Conservation (phyloP, 2,329 filamentous ascomycete genomes). For the Trichoderma aggressivum region DNA sequence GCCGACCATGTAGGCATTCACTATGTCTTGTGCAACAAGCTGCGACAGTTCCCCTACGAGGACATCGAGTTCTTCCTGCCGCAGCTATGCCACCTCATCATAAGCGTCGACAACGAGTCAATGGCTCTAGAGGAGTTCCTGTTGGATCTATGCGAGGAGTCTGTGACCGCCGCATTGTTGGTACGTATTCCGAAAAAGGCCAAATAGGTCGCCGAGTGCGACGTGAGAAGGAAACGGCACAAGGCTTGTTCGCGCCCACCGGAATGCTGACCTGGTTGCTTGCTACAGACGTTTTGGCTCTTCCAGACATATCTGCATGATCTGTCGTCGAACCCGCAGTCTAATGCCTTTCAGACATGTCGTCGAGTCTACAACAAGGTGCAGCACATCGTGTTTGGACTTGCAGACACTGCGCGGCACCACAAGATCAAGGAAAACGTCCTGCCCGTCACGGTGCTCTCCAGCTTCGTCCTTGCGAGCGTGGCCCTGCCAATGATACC, state of each 20-base stretch:
- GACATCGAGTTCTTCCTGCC: conserved; percentile 92
- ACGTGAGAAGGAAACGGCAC: neutral
- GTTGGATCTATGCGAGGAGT: conserved; percentile 81
- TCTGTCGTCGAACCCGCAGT: conserved; percentile 69
- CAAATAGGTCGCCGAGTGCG: neutral
- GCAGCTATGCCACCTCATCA: conserved; percentile 81
- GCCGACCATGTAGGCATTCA: conserved; percentile 87
- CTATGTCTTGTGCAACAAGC: conserved; percentile 83
- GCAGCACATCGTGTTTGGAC: conserved; percentile 80
- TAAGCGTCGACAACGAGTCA: conserved; percentile 85
- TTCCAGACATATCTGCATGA: conserved; percentile 87
- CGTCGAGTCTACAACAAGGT: conserved; percentile 84
- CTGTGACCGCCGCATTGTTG: conserved; percentile 77
- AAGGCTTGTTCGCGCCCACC: neutral
- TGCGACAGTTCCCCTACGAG: conserved; percentile 84
- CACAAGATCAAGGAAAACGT: conserved; percentile 81
- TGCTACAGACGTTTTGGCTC: conserved; percentile 77
- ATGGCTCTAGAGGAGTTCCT: conserved; percentile 89
- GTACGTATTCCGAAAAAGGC: conserved; percentile 46
- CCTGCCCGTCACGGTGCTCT: conserved; percentile 74
- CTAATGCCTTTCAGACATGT: conserved; percentile 76
- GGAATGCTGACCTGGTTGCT: conserved; percentile 5
- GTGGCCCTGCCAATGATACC: conserved; percentile 72
- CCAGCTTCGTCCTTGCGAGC: conserved; percentile 75
- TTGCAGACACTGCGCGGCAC: conserved; percentile 63